Base-by-base conservation (phyloP, 2,329 filamentous ascomycete genomes). In the Nemania sp. region DNA sequence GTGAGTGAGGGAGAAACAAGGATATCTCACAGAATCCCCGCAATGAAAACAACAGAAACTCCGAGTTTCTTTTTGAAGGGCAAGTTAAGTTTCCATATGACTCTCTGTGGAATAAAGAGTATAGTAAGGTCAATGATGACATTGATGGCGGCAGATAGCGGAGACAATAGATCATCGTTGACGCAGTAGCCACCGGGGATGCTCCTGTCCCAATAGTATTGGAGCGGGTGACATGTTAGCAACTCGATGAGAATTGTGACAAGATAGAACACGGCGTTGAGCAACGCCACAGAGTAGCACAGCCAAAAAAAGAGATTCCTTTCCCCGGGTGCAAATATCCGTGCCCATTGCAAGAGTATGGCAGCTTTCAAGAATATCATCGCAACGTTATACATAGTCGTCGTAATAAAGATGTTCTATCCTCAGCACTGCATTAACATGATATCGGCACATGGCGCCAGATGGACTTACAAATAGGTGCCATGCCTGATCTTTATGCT, bases 1-100 rank as follows among this genome's bases (percentile, higher is more conserved):
- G 5, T 24, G 5, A 13, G 24, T 11, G 6, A 52, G 13, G 22
- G 20, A 15, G 15, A 27, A 29, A 29, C 27, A 3, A 35, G 4
- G 27, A 22, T 22, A 2, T 10, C 53, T 56, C 22, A 56, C 53
- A 56, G 32, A 43, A 56, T 18, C 5, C 53, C 53, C n/a, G 26
- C 35, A 18, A 43, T 2, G n/a, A 56, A 56, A 4, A 41, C 32
- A n/a, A 38, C 3, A 5, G 53, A 56, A 20, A 56, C 6, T 13
- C 53, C 35, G 13, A 56, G 2, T 13, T 56, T 56, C n/a, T 18
- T 38, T 18, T 43, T 56, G 20, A 18, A 26, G 8, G n/a, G 2
- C 32, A 56, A 20, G 20, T 56, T 56, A n/a, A 56, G 53, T 4
- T 20, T 24, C 53, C 53, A 56, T 20, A 56, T 56, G 6, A 43